Evolutionary conservation across 352 stramenopile genomes (phyloP), one percentile per base, ranked within the genome.

Genomic region (Globisporangium splendens): DNA sequence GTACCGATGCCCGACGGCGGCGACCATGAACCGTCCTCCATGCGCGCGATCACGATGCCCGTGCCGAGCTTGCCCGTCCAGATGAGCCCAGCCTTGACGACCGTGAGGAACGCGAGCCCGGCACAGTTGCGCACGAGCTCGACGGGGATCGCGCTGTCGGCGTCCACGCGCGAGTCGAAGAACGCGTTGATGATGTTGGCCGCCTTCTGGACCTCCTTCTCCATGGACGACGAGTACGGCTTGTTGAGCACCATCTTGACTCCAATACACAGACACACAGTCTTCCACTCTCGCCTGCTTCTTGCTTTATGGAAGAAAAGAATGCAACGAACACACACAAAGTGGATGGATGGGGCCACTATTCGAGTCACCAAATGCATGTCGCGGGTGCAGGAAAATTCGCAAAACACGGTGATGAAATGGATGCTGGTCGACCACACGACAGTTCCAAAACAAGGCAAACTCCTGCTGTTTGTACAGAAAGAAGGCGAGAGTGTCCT

Each of bases 161-260:
- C 81, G 47, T 81, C 70, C 1, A 93, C 46, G 2, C 72, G 83
- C 46, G 83, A 91, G 68, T 73, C 66, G 66, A 95, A 93, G 64
- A 91, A 95, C 28, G 80, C 81, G 61, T 93, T 81, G 63, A 95
- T 63, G 60, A 95, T 95, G 57, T 78, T 88, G 39, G 83, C 73
- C 28, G 82, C 83, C 64, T 95, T 95, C 50, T 70, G 60, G 50
- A 93, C 62, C 70, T 95, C 86, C 72, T 93, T 93, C 61, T 92
- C 83, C 86, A 95, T 95, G 14, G 74, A 88, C 38, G 86, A 93
- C 70, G 83, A 75, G 62, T 92, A 93, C 43, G 86, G 86, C 70
- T 87, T 82, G 74, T 95, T 89, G 48, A 95, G 72, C 63, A 79
- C 77, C 85, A 95, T 95, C 56, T 42, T 66, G 33, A n/a, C 42